Evolutionary conservation across 768 basidiomycete genomes (phyloP).

Genomic region (Tubosaeta brunneosetosa): DNA sequence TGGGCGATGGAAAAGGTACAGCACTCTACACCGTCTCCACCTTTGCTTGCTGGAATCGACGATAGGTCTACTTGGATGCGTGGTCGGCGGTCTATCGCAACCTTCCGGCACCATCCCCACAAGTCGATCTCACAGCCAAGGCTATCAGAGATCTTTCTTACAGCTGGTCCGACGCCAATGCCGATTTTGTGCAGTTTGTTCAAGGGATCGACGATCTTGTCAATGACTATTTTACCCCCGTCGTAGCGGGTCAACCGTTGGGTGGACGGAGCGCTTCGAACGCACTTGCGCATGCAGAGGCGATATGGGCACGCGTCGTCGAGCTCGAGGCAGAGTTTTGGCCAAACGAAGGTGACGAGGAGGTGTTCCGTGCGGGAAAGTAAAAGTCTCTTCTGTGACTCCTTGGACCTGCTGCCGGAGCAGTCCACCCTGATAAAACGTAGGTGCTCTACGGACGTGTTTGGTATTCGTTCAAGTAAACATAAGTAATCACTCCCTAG

Average conservation of each 20-base stretch:
- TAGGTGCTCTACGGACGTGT: too few species aligned
- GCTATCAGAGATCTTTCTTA: conserved; percentile 48
- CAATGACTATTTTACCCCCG: conserved; percentile 34
- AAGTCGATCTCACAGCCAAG: conserved; percentile 10
- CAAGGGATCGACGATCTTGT: conserved; percentile 45
- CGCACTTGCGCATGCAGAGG: conserved; percentile 37
- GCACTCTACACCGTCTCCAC: neutral
- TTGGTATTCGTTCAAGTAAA: too few species aligned
- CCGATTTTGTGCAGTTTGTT: conserved; percentile 53
- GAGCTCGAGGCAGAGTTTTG: conserved; percentile 62
- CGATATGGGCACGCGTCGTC: conserved; percentile 52
- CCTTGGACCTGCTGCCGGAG: too few species aligned
- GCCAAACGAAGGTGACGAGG: conserved; percentile 43
- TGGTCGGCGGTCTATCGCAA: conserved; percentile 49
- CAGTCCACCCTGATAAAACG: too few species aligned
- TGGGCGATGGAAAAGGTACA: conserved; percentile 77
- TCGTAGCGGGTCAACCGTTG: conserved; percentile 29
- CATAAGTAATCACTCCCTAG: too few species aligned
- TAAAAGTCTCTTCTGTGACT: neutral
- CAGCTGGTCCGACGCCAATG: conserved; percentile 51
- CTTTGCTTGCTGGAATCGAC: neutral
- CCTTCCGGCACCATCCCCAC: neutral
- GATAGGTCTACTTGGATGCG: conserved; percentile 63
- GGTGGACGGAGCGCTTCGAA: conserved; percentile 6
- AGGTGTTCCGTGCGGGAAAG: conserved; percentile 1